Base-by-base conservation (phyloP, 2,329 filamentous ascomycete genomes). In the Venturia oleaginea region DNA sequence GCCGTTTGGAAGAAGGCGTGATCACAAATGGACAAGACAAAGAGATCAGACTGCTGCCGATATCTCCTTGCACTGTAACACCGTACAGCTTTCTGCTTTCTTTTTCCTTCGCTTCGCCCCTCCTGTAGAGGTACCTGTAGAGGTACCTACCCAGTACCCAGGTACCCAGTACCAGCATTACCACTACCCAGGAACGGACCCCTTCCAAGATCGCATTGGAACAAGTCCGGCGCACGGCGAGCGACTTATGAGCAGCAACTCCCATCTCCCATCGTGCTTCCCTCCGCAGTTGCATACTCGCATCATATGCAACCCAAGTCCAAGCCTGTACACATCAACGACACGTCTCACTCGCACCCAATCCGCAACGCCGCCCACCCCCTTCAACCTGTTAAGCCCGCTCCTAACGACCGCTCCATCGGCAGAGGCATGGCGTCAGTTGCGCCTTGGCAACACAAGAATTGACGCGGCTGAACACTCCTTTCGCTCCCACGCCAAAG, bases 361-460 rank as follows among this genome's bases (percentile, higher is more conserved):
- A 24, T 51, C 46, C 46, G 46, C 46, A 51, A 51, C 46, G 46
- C 24, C 46, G 46, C 46, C 46, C 22, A 51, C 46, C 46, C 27
- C 43, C 43, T 48, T n/a, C n/a, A n/a, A n/a, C n/a, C n/a, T 48
- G 43, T 46, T 15, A 46, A 46, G 42, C 42, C 42, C 42, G 42
- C 19, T 46, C 42, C 22, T 7, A 27, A 48, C 43, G 22, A 51
- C 13, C 46, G 27, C 46, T 51, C 5, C 46, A 51, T 27, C 46
- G 22, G 46, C 46, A 27, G 46, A 51, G 22, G 46, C 51, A 57
- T 57, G 51, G 51, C 51, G 30, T 57, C 51, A 55, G 51, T 55
- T 34, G 24, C 51, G 27, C 27, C 51, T 55, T 55, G 51, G 30
- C 51, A 34, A 57, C 51, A 57, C 51, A 57, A 34, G 27, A 57